Evolutionary conservation across 495 filamentous ascomycete genomes (phyloP), one percentile per base, ranked within the genome.

Genomic region (Hypoxylon subgilvum): DNA sequence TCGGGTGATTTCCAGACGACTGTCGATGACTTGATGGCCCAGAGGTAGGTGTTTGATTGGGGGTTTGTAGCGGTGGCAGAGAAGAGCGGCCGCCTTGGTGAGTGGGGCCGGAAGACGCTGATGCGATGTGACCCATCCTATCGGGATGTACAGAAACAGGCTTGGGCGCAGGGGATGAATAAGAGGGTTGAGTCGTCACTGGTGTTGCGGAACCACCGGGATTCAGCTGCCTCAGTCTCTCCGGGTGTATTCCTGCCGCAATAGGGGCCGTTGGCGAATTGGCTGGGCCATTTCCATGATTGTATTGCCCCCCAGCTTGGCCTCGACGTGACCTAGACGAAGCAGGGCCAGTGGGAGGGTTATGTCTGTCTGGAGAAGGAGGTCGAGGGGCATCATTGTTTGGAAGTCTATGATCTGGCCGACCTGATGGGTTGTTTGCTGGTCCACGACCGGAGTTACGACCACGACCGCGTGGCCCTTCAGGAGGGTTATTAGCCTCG

Each of bases 381-480:
- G 71, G 70, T 14, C 76, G 70, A 34, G 70, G 65, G n/a, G 71
- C 52, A 13, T 77, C 75, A 12, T 51, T 59, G 12, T 39, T 36
- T 10, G 67, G 40, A 38, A 74, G 74, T 18, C 77, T 63, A 39
- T 59, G 60, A 35, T 80, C 74, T 2, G 65, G 63, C 25, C 73
- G 68, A 36, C 66, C 56, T 45, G 72, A 67, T 14, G 70, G 69
- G 6, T 64, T 68, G 31, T 69, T 74, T 16, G 48, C 35, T n/a
- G 72, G 60, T 12, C 57, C 58, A 23, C 77, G 72, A 41, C 63
- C 52, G 5, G 69, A 63, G 42, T 72, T 74, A 35, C 78, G 72
- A 9, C 79, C 76, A 57, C 77, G 74, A 13, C 81, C 79, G 34
- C 88, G 78, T 1, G 91, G 91, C 0, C 89, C 91, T 18, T 84